Evolutionary conservation across 2,329 filamentous ascomycete genomes (phyloP).

Genomic region (Niveomyces coronatus): DNA sequence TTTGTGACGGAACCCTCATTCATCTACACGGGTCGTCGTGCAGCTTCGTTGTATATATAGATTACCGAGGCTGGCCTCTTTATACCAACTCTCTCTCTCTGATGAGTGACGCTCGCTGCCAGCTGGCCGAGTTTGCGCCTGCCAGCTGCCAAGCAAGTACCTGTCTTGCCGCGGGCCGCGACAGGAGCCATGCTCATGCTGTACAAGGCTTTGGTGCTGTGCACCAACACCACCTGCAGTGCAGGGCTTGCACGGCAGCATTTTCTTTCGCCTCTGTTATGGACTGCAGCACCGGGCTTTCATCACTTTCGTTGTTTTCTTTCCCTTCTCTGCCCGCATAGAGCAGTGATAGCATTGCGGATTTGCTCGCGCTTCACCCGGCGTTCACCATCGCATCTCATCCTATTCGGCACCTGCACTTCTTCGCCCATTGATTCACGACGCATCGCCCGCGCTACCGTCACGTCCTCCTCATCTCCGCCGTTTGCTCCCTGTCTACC

Average conservation of each 20-base stretch:
- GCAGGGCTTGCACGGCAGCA: no score
- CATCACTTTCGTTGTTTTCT: not conserved
- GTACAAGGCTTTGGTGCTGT: slow-evolving; percentile 5
- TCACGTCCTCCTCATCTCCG: not conserved
- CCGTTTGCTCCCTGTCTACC: slow-evolving; percentile 8
- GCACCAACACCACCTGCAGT: no score
- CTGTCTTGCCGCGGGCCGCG: not conserved
- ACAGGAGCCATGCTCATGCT: slow-evolving; percentile 2
- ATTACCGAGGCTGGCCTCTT: not conserved
- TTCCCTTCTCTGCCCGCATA: no score
- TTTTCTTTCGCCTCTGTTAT: no score
- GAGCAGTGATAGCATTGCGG: no score
- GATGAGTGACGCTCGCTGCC: slow-evolving; percentile 3
- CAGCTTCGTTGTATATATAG: not conserved
- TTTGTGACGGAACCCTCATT: no score
- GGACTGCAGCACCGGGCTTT: not conserved
- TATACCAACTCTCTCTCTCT: not conserved
- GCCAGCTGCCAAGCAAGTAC: slow-evolving; percentile 6
- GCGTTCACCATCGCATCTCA: not conserved
- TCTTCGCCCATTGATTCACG: not conserved
- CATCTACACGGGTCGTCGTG: not conserved
- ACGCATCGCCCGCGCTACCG: not conserved
- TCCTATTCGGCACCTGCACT: not conserved
- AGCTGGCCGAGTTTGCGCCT: slow-evolving; percentile 5
- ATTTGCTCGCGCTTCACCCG: no score